Base-by-base conservation (phyloP, 2,329 filamentous ascomycete species). In the Pseudogymnoascus sp. region DNA sequence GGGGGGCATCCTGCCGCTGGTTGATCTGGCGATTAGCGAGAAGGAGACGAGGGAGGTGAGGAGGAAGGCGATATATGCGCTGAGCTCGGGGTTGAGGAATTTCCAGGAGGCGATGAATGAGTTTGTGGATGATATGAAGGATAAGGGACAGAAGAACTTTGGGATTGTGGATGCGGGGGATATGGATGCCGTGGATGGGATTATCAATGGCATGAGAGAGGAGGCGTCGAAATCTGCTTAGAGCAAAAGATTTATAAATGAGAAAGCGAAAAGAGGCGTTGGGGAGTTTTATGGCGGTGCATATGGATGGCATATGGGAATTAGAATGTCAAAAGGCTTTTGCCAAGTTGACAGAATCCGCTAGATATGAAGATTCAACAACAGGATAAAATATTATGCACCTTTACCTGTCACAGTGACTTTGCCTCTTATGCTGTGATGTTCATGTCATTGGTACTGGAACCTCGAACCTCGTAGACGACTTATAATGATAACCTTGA, bases 81-180 rank as follows among this genome's bases (percentile, higher is more conserved):
- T 99, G 55, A 96, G 90, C 71, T 92, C 86, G 12, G 88, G 84
- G 4, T 82, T 90, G 59, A 81, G 94, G 71, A 99, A 99, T 73
- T 95, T 90, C 72, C 92, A 96, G 75, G 88, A 90, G 1, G 86
- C 86, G 23, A 79, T 92, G 74, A 86, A 90, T 71, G 76, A 79
- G 21, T 77, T 91, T 63, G 82, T 85, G 1, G 77, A 80, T 34
- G 81, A 86, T 67, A 74, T 88, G 68, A 74, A 72, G 18, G 82
- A 82, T 67, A 73, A 76, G 55, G 82, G 83, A 57, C 80, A 83
- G 69, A 72, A 72, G 1, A 73, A 74, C 5, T 77, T 79, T 28
- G 77, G 72, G 15, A 84, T 83, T 66, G 75, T 92, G n/a, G 88
- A 96, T 69, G 90, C 92, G 0, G 77, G 75, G 18, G 85, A 96